Percentiles rank a stretch among this genome's conserved stretches.
Evolutionary conservation across 2,329 filamentous ascomycete species (phyloP).

Genomic region (Phaeoacremonium minimum): DNA sequence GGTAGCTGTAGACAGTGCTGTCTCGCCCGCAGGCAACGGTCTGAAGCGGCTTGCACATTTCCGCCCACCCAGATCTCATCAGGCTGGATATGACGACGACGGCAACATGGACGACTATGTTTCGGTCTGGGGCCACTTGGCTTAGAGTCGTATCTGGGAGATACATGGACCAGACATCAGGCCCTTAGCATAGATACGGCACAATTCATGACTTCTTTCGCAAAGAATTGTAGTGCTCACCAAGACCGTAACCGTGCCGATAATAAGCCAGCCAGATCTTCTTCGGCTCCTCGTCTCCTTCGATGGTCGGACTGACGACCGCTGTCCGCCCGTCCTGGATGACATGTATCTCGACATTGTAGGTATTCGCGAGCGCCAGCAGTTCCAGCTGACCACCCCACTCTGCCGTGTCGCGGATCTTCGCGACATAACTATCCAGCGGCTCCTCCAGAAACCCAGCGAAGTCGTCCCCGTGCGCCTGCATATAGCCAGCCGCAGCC

Average conservation of each 20-base stretch:
- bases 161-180: too few species aligned
- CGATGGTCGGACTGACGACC: conserved; percentile 56
- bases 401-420: conserved; percentile 82
- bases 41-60: conserved; percentile 42
- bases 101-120: conserved; percentile 47
- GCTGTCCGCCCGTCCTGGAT: conserved; percentile 81
- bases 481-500: conserved; percentile 75
- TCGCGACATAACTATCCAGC: conserved; percentile 65
- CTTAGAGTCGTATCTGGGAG: too few species aligned
- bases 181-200: too few species aligned
- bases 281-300: conserved; percentile 39
- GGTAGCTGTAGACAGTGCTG: conserved; percentile 30
- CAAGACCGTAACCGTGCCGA: conserved; percentile 85
- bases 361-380: conserved; percentile 75
- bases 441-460: conserved; percentile 82
- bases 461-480: conserved; percentile 72
- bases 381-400: conserved; percentile 96
- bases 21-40: conserved; percentile 28
- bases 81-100: conserved; percentile 36
- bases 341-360: conserved; percentile 76
- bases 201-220: conserved; percentile 35
- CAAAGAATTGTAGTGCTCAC: conserved; percentile 96
- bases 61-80: conserved; percentile 46
- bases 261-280: conserved; percentile 93
- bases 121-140: conserved; percentile 43